Conservation (phyloP, 495 filamentous ascomycete genomes). For the Podospora anserina region DNA sequence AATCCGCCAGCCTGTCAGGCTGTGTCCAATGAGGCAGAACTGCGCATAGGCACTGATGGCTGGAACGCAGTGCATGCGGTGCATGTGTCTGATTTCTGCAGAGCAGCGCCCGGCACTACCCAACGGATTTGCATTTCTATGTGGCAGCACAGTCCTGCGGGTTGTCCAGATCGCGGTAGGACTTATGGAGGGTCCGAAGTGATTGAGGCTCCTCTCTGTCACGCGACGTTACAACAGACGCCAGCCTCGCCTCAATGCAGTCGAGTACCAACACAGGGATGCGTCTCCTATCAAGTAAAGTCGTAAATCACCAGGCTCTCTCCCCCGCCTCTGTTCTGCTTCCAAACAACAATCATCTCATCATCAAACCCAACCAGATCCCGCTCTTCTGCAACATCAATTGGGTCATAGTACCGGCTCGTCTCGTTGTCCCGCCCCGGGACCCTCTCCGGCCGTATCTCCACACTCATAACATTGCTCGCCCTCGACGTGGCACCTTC, state of each 20-base stretch:
- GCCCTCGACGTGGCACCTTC: slow-evolving; percentile 59
- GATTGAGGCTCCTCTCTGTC: too few relatives aligned
- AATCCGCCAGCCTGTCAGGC: background rate
- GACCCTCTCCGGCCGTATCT: slow-evolving; percentile 44
- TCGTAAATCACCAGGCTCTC: background rate
- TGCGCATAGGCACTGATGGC: background rate
- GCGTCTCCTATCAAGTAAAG: background rate
- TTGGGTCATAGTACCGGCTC: slow-evolving; percentile 16
- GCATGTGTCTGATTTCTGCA: background rate
- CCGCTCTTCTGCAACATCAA: slow-evolving; percentile 28
- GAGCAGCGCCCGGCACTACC: background rate
- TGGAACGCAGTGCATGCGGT: background rate
- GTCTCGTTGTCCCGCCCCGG: slow-evolving; percentile 15
- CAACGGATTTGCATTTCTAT: background rate
- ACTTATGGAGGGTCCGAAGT: background rate
- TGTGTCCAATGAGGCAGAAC: background rate
- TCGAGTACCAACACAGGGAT: background rate
- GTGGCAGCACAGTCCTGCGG: background rate
- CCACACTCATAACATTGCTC: slow-evolving; percentile 35
- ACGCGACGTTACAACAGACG: background rate
- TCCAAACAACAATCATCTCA: slow-evolving; percentile 82
- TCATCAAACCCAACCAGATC: slow-evolving; percentile 90
- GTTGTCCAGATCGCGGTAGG: background rate
- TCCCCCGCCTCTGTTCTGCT: slow-evolving; percentile 56
- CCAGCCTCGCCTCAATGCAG: background rate